Base-by-base conservation (phyloP, 192 early-diverging fungal species). In the Rhizoclosmatium sp. region DNA sequence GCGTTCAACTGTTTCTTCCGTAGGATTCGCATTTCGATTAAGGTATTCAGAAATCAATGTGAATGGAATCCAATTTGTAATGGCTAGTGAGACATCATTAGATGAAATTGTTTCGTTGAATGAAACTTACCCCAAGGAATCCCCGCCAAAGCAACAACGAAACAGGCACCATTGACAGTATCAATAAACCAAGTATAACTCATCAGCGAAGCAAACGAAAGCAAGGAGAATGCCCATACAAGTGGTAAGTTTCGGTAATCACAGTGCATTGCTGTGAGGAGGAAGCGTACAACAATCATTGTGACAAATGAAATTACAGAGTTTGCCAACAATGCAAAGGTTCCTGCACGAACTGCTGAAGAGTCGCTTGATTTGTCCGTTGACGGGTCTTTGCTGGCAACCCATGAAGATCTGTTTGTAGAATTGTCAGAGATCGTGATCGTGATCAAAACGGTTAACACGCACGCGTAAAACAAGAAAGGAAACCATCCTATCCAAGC, bases 401-500 rank as follows among this genome's bases (percentile, higher is more conserved):
- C 87, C 92, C 92, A 94, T 14, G 85, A 47, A 16, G 68, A 69
- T 21, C 68, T 69, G 42, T 21, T 87, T 1, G 92, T 92, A 59
- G 89, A 90, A 21, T 12, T 59, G 59, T 60, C 4, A 84, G 21
- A 60, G 1, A 59, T 14, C 19, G 88, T 81, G 23, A 44, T 7
- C 3, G 16, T 9, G 19, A 10, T 46, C 3, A 69, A 48, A 80
- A 19, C 7, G 45, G 41, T 82, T 23, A 39, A 40, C 9, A 21
- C 71, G 46, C 87, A 93, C 90, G 92, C 90, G 83, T 97, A 99
- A 78, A 98, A 98, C 5, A 99, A 85, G 80, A 98, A 96, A 4
- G 96, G 95, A 75, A 99, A 99, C 94, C 96, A 96, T 9, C 94
- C 96, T 81, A 97, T 91, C 96, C 96, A 99, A 41, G 93, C 91